Evolutionary conservation across 208 protist species (phyloP).

Genomic region (Crithidia expoeki): DNA sequence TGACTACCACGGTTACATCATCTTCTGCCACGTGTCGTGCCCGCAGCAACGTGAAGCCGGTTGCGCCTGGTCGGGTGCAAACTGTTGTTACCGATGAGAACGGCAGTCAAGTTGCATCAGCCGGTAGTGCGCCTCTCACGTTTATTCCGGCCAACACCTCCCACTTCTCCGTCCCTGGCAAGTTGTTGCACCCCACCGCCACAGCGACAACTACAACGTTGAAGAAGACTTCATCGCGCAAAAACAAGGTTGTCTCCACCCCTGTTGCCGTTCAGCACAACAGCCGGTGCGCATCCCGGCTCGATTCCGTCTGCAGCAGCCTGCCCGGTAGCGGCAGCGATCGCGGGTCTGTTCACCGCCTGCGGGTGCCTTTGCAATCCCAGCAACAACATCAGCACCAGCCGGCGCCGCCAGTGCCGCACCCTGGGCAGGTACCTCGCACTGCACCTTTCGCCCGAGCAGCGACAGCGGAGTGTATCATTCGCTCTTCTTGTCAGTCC

Average conservation of each 20-base stretch:
- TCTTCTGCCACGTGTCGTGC: conserved; percentile 12
- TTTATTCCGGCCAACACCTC: conserved; percentile 9
- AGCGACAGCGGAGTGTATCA: conserved; percentile 10
- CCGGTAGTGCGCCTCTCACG: neutral
- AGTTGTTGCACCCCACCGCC: neutral
- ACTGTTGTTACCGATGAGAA: neutral
- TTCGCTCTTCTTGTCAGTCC: neutral
- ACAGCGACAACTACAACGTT: neutral
- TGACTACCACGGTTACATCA: neutral
- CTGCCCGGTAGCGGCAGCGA: conserved; percentile 21
- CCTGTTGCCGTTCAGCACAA: neutral
- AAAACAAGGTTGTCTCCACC: neutral
- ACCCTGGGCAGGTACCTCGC: neutral
- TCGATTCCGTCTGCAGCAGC: conserved; percentile 25
- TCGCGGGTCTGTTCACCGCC: conserved; percentile 1
- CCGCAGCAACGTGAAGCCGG: conserved; percentile 6
- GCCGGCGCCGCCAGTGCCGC: conserved; percentile 18
- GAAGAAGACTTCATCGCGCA: neutral
- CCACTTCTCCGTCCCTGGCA: neutral
- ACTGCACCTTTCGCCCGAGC: neutral
- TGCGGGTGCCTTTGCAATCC: neutral
- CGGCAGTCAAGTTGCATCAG: no score
- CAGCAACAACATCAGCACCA: no score
- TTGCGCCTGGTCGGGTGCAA: neutral
- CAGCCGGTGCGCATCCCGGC: conserved; percentile 10